phyloP scores from a whole-genome alignment of 1,284 basidiomycete genomes.

The Papiliotrema laurentii region DNA sequence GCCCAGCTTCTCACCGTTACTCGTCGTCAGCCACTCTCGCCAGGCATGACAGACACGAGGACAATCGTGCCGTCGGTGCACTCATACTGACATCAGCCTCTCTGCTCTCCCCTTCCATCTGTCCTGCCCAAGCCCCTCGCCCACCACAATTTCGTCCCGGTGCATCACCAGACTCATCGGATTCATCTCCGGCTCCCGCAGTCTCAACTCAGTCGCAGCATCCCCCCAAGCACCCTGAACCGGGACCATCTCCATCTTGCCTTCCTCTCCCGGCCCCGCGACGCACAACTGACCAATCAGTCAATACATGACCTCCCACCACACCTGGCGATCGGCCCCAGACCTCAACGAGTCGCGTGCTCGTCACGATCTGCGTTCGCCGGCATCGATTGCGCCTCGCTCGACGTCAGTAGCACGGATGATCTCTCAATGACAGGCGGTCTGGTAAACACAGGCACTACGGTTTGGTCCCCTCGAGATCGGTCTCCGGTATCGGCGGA shows the following conservation, averaged over 20 bases:
- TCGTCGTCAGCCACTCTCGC: neutral
- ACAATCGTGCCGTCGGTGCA: slow-evolving; percentile 3
- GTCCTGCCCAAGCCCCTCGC: slow-evolving; percentile 5
- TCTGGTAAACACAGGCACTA: slow-evolving; percentile 7
- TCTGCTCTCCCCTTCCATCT: neutral
- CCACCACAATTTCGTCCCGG: slow-evolving; percentile 36
- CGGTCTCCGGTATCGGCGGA: neutral
- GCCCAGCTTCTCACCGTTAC: neutral
- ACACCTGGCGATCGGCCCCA: slow-evolving; percentile 44
- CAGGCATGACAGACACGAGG: neutral
- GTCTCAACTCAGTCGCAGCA: slow-evolving; percentile 11
- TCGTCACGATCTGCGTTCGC: slow-evolving; percentile 39
- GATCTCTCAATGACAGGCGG: slow-evolving; percentile 25
- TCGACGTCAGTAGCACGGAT: slow-evolving; percentile 29
- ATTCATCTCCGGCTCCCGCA: slow-evolving; percentile 31
- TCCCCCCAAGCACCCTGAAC: slow-evolving; percentile 30
- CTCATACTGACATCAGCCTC: neutral
- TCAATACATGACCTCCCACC: slow-evolving; percentile 4
- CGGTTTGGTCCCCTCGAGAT: neutral
- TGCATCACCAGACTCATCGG: slow-evolving; percentile 39
- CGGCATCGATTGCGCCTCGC: slow-evolving; percentile 29
- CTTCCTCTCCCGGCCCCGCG: neutral
- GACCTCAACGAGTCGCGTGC: slow-evolving; percentile 45
- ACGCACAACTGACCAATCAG: slow-evolving; percentile 13
- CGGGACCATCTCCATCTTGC: slow-evolving; percentile 18